phyloP scores from a whole-genome alignment of 257 asterid genomes.

The Solanum sparsipilum region DNA sequence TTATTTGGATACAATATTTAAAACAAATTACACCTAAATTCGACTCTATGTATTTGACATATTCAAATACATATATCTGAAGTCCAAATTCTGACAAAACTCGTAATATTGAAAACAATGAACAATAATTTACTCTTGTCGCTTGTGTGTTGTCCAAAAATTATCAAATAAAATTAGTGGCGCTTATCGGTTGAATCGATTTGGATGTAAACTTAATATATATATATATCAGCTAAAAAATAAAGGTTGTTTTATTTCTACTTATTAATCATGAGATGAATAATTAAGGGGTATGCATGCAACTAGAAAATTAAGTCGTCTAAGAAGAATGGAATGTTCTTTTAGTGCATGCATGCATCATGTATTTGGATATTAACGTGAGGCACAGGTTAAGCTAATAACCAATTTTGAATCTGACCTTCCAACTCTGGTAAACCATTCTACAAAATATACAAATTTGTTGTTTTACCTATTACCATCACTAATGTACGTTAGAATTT shows the following conservation, averaged over 20 bases:
- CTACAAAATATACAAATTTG: background rate
- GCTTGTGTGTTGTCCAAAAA: no score
- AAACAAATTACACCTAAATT: no score
- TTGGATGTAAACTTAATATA: background rate
- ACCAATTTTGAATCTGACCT: background rate
- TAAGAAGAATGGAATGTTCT: background rate
- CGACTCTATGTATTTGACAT: rapidly evolving
- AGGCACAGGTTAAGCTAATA: background rate
- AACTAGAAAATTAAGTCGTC: background rate
- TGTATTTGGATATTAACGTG: background rate
- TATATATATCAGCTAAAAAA: background rate
- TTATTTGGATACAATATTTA: no score
- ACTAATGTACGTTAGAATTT: no score
- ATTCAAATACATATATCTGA: no score
- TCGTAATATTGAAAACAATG: no score
- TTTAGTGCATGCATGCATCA: background rate
- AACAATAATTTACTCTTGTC: background rate
- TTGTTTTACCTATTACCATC: background rate
- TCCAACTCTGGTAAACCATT: background rate
- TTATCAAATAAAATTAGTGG: background rate
- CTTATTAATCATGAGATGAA: background rate
- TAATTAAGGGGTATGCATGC: background rate
- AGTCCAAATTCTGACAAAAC: no score
- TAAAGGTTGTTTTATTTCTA: background rate
- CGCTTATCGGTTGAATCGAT: background rate